Evolutionary conservation across 176 grass and related monocot species (phyloP), one percentile per base, ranked within the genome.

Genomic region (Chrysopogon serrulatus): DNA sequence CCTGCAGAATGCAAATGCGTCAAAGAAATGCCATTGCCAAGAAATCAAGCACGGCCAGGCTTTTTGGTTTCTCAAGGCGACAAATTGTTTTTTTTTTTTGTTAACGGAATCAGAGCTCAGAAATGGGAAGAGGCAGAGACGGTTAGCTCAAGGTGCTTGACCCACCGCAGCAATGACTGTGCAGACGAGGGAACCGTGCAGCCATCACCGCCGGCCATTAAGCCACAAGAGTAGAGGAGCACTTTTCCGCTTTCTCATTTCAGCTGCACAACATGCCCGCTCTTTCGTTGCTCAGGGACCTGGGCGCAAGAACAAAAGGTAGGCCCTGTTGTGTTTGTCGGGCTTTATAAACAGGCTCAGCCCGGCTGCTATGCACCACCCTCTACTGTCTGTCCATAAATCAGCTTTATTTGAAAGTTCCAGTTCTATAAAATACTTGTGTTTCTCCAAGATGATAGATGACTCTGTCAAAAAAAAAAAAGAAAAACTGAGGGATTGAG

Each of bases 151-250:
- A 37, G 30, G 12, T 17, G 43, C 12, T 51, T 26, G 31, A 33
- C 13, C 77, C 57, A 69, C 85, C 68, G 69, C 69, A 26, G 85
- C 77, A 43, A 53, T 80, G 44, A 86, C 42, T 67, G 17, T 10
- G 44, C 34, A 68, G 78, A 68, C 78, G 78, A 54, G 78, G 44
- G 66, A 79, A 72, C 76, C 39, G 56, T 71, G 51, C 64, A 68
- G 23, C 23, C 12, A 86, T 66, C 84, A 80, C 85, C 85, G 69
- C 85, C 77, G 60, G 19, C 59, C 27, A 81, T 81, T 81, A 81
- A 51, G 62, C 78, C 78, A 51, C 63, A 11, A 24, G 63, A n/a
- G n/a, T n/a, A n/a, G n/a, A 51, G 47, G 14, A 49, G 30, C 30
- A 49, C 5, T 28, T 44, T 23, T 45, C n/a, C 15, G 6, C 3